phyloP scores from a whole-genome alignment of 768 basidiomycete species.

The Exidia glandulosa region DNA sequence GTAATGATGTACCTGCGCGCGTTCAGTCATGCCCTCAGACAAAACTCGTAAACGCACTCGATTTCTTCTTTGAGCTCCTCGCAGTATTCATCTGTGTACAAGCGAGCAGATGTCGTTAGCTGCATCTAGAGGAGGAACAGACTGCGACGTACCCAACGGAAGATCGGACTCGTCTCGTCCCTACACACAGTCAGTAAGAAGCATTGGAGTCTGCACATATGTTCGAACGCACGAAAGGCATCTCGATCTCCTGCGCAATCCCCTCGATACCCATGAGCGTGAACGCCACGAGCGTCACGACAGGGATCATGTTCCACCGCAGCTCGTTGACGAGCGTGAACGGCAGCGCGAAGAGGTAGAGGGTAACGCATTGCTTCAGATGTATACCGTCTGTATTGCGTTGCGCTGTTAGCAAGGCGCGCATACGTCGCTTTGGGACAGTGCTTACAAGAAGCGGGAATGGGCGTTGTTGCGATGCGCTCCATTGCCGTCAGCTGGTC shows the following conservation, averaged over 20 bases:
- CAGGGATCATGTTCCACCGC: conserved; percentile 74
- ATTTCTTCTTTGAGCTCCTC: conserved; percentile 80
- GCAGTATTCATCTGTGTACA: conserved; percentile 66
- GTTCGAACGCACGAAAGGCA: conserved; percentile 80
- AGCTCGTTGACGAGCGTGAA: conserved; percentile 75
- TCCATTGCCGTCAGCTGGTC: conserved; percentile 84
- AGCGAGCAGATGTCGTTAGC: neutral
- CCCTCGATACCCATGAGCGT: conserved; percentile 93
- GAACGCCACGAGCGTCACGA: conserved; percentile 73
- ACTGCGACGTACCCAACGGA: conserved; percentile 45
- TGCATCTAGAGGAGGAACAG: neutral
- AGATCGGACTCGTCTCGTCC: conserved; percentile 48
- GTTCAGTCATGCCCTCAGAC: too few species aligned
- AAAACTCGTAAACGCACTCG: too few species aligned
- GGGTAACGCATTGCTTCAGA: conserved; percentile 87
- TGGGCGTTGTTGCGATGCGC: conserved; percentile 80
- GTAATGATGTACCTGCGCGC: conserved; percentile 53
- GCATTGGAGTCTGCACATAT: neutral
- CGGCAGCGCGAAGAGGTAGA: conserved; percentile 83
- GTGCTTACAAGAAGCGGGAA: conserved; percentile 59
- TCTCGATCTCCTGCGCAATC: conserved; percentile 89
- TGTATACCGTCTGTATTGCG: conserved; percentile 65
- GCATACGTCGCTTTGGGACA: conserved; percentile 2
- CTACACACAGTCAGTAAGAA: conserved; percentile 27
- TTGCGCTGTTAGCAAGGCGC: conserved; percentile 5